phyloP scores from a whole-genome alignment of 2,329 filamentous ascomycete species.

The Ceratocystiopsis minuta region DNA sequence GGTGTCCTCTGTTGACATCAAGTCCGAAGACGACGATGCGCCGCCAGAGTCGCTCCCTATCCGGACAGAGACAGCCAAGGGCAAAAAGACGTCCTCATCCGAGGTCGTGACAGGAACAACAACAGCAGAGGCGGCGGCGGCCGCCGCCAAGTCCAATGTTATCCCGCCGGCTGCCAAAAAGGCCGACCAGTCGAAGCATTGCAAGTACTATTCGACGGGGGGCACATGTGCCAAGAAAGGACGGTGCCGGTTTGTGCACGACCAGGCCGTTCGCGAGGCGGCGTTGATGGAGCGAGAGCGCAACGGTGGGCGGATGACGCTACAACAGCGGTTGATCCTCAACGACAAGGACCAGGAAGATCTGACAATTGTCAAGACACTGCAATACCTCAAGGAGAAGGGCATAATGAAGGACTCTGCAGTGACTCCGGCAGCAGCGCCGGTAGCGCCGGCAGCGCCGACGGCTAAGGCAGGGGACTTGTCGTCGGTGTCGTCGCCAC shows the following conservation, averaged over 20 bases:
- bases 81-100: conserved; percentile 1
- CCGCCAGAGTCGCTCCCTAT: conserved; percentile 37
- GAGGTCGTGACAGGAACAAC: conserved; percentile 29
- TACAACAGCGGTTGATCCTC: conserved; percentile 45
- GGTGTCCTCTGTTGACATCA: conserved; percentile 6
- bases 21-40: conserved; percentile 28
- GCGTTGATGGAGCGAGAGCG: conserved; percentile 44
- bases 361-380: conserved; percentile 44
- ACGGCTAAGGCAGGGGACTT: not conserved
- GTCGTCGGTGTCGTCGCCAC: not conserved
- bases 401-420: conserved; percentile 27
- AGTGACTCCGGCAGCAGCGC: not conserved
- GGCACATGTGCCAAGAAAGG: conserved; percentile 54
- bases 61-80: conserved; percentile 17
- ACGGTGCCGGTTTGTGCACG: conserved; percentile 58
- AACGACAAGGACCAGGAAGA: conserved; percentile 55
- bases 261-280: conserved; percentile 42
- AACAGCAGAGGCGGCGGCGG: conserved; percentile 6
- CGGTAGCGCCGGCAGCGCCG: too few species aligned
- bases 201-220: conserved; percentile 54
- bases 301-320: conserved; percentile 47
- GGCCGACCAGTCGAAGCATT: conserved; percentile 45
- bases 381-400: conserved; percentile 45
- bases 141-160: not conserved
- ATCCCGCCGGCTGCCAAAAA: conserved; percentile 30